Conservation (phyloP, 495 filamentous ascomycete species). For the Choiromyces venosus region DNA sequence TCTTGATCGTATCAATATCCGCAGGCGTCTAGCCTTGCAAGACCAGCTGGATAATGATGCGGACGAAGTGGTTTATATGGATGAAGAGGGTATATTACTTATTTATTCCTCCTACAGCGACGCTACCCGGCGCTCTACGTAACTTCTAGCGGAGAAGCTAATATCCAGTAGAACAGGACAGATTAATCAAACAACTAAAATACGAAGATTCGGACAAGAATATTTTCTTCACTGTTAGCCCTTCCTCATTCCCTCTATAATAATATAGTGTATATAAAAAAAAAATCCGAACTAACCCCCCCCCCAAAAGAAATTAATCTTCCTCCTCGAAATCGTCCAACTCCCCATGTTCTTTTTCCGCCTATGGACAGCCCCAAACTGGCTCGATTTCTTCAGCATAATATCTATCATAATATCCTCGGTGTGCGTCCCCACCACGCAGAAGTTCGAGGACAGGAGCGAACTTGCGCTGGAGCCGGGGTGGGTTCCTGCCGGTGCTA, state of each 20-base stretch:
- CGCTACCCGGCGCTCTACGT: neutral
- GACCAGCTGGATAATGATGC: neutral
- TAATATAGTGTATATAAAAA: no score
- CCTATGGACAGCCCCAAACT: neutral
- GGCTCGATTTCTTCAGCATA: neutral
- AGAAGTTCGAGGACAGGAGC: neutral
- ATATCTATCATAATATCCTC: neutral
- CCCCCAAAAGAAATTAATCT: neutral
- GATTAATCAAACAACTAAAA: neutral
- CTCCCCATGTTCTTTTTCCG: constrained; percentile 3
- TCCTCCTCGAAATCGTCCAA: neutral
- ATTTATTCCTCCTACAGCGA: no score
- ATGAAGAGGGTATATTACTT: neutral
- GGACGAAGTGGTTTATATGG: neutral
- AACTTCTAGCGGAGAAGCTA: neutral
- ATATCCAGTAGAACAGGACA: neutral
- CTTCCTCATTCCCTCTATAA: neutral
- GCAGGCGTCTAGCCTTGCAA: neutral
- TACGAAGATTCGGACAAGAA: neutral
- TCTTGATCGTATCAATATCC: neutral
- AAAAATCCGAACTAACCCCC: neutral
- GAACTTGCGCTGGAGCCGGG: neutral
- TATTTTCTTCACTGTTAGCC: neutral
- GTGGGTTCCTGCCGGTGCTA: neutral
- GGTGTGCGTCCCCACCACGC: neutral